Evolutionary conservation across 2,329 filamentous ascomycete species (phyloP).

Genomic region (Botryotinia narcissicola): DNA sequence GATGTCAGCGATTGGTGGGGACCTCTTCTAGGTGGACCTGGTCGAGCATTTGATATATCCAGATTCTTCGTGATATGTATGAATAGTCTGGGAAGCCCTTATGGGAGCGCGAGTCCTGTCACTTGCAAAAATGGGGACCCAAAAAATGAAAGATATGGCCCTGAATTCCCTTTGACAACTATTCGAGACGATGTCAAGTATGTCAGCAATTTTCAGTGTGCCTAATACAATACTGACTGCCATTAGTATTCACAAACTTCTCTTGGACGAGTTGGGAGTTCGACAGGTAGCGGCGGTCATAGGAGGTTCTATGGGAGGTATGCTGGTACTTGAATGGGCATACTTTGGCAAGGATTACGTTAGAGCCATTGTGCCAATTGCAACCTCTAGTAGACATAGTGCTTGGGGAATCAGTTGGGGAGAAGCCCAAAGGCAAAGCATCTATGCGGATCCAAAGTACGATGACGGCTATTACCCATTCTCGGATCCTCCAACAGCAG

Average conservation of each 20-base stretch:
- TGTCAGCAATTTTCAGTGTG: slow-evolving; percentile 40
- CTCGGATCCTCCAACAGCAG: slow-evolving; percentile 79
- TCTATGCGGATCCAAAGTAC: slow-evolving; percentile 98
- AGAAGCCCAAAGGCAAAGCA: slow-evolving; percentile 84
- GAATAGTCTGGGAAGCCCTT: slow-evolving; percentile 82
- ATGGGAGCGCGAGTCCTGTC: slow-evolving; percentile 82
- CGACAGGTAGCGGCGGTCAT: slow-evolving; percentile 75
- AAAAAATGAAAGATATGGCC: slow-evolving; percentile 76
- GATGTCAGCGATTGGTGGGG: slow-evolving; percentile 90
- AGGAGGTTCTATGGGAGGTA: slow-evolving; percentile 82
- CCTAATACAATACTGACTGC: slow-evolving; percentile 24
- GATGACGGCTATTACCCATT: slow-evolving; percentile 94
- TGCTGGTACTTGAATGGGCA: slow-evolving; percentile 88
- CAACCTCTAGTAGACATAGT: slow-evolving; percentile 79
- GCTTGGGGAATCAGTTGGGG: slow-evolving; percentile 92
- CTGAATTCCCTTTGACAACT: slow-evolving; percentile 93
- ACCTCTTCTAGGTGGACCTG: slow-evolving; percentile 72
- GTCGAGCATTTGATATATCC: slow-evolving; percentile 76
- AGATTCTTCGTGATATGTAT: slow-evolving; percentile 84
- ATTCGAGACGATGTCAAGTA: slow-evolving; percentile 94
- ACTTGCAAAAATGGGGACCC: slow-evolving; percentile 82
- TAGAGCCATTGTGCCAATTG: slow-evolving; percentile 75
- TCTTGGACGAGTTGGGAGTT: slow-evolving; percentile 78
- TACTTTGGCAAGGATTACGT: slow-evolving; percentile 89
- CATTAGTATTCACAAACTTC: slow-evolving; percentile 68